These are phyloP conservation scores for Ogataea wickerhamii DNA, from an alignment of 805 yeast species.

Conservation along the genomic window DNA sequence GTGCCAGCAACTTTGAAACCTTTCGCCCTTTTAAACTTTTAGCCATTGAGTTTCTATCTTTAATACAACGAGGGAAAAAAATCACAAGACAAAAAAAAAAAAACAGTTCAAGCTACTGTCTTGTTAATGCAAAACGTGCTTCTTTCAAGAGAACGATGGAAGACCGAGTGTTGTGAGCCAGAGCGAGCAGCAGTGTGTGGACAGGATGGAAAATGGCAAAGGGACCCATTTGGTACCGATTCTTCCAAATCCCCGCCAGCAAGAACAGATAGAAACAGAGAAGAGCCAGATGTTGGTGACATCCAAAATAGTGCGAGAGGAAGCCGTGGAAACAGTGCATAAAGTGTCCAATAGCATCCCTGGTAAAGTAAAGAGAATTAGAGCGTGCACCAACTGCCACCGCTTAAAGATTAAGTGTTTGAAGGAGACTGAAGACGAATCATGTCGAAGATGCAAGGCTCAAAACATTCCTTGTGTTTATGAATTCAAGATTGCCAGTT, in stretches of 20 bases:
- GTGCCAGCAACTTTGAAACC: background rate
- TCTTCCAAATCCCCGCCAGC: conserved; percentile 24
- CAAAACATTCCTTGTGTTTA: conserved; percentile 54
- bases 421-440: conserved; percentile 40
- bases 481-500: conserved; percentile 50
- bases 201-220: background rate
- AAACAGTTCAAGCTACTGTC: no score
- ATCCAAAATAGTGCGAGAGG: conserved; percentile 17
- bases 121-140: no score
- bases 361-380: conserved; percentile 23
- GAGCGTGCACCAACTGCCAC: conserved; percentile 62
- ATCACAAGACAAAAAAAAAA: no score
- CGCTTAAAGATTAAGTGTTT: conserved; percentile 60
- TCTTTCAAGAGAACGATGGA: no score
- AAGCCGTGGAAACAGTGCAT: background rate
- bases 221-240: conserved; percentile 9
- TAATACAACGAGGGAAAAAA: no score
- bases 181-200: no score
- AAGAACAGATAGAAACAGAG: conserved; percentile 11
- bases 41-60: no score
- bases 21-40: no score
- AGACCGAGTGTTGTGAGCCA: no score
- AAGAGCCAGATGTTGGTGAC: conserved; percentile 15
- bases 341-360: background rate
- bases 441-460: conserved; percentile 56